These are phyloP conservation scores for Carpinus fangiana DNA, from an alignment of 306 rosid species.

Conservation along the genomic window DNA sequence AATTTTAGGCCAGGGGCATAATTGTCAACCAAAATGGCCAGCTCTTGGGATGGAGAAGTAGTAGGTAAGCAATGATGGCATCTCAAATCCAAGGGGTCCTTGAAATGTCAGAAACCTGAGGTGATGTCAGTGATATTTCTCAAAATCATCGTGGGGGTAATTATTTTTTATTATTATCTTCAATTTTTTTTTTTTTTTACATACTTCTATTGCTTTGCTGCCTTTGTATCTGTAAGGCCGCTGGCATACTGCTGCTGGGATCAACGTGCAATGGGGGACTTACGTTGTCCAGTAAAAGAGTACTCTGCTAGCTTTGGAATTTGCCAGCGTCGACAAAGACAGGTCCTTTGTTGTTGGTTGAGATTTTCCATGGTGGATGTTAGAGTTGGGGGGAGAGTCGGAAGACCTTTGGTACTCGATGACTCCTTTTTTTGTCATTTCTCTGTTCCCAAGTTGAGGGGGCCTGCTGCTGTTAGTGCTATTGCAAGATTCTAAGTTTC, in stretches of 20 bases:
- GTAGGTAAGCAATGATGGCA: constrained; percentile 10
- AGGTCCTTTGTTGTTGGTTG: constrained; percentile 16
- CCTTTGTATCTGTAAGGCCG: neutral
- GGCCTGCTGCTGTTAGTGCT: neutral
- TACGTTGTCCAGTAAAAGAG: constrained; percentile 16
- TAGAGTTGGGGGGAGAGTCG: neutral
- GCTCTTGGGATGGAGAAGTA: neutral
- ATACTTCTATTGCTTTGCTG: neutral
- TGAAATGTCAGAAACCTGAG: constrained; percentile 21
- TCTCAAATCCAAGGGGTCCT: constrained; percentile 6
- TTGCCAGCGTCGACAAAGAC: constrained; percentile 40
- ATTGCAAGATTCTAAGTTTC: neutral
- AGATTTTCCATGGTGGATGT: constrained; percentile 23
- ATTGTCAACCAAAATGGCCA: neutral
- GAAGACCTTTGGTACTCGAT: neutral
- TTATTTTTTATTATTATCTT: neutral
- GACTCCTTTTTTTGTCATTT: constrained; percentile 26
- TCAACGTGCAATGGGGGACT: constrained; percentile 9
- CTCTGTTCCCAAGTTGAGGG: constrained; percentile 40
- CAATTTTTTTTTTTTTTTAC: neutral
- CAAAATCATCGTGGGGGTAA: neutral
- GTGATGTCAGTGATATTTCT: constrained; percentile 29
- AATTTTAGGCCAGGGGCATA: neutral
- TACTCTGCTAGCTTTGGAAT: constrained; percentile 25
- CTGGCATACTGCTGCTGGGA: neutral